These are phyloP conservation scores for Backusella macrospora DNA, from an alignment of 192 early-diverging fungal genomes.

Conservation along the genomic window DNA sequence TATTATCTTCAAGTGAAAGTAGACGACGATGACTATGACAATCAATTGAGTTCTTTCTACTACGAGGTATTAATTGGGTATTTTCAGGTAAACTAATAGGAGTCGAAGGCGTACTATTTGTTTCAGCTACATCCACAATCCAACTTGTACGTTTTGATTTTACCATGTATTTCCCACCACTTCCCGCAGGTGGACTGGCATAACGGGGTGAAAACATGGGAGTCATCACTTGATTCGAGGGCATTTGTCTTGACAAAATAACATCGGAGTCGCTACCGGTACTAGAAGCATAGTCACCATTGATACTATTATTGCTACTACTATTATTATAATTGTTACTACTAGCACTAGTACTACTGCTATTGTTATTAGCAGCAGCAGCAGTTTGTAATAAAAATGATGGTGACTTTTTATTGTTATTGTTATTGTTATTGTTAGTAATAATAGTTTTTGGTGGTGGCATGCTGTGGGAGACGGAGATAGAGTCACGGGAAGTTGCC, in stretches of 20 bases:
- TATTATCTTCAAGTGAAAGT: not conserved
- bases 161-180: conserved; percentile 28
- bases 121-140: conserved; percentile 24
- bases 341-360: too few relatives aligned
- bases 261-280: conserved; percentile 3
- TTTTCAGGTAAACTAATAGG: conserved; percentile 24
- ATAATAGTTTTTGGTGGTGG: not conserved
- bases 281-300: not conserved
- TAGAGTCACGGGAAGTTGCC: conserved; percentile 12
- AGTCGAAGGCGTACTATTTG: conserved; percentile 21
- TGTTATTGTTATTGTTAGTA: not conserved
- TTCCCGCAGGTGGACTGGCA: conserved; percentile 28
- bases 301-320: not conserved
- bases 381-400: not conserved
- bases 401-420: not conserved
- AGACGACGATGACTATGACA: not conserved
- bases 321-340: not conserved
- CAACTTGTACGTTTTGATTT: conserved; percentile 41
- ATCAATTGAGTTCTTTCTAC: conserved; percentile 22
- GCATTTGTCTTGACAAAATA: not conserved
- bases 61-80: not conserved
- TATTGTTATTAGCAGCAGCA: not conserved
- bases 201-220: conserved; percentile 14
- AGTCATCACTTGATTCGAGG: not conserved
- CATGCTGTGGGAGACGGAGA: not conserved